Percentiles rank a stretch among this genome's conserved stretches.
Evolutionary conservation across 2,329 filamentous ascomycete species (phyloP).

Genomic region (Tolypocladium cylindrosporum): DNA sequence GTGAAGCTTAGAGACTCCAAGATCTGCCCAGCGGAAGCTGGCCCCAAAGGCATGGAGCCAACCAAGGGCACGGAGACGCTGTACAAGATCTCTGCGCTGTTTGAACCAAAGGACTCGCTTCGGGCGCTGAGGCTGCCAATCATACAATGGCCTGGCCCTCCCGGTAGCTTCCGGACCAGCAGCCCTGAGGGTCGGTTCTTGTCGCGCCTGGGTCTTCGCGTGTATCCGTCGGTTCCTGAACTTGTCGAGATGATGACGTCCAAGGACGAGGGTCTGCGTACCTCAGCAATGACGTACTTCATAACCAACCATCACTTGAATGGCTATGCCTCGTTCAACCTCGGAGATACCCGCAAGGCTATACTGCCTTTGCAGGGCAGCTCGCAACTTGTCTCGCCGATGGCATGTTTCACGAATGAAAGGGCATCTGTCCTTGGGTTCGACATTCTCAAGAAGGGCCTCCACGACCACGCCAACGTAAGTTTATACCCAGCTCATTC

Average conservation of each 20-base stretch:
- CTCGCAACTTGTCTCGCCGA: slow-evolving; percentile 59
- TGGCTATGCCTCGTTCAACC: slow-evolving; percentile 57
- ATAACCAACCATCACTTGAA: slow-evolving; percentile 71
- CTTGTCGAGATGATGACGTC: slow-evolving; percentile 70
- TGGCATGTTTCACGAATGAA: slow-evolving; percentile 74
- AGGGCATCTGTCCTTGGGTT: slow-evolving; percentile 71
- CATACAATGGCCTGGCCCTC: slow-evolving; percentile 67
- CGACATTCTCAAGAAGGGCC: slow-evolving; percentile 61
- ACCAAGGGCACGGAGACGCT: slow-evolving; percentile 40
- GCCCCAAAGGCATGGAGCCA: slow-evolving; percentile 43
- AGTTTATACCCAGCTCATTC: slow-evolving; percentile 10
- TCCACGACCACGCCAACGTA: slow-evolving; percentile 64
- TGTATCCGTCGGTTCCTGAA: slow-evolving; percentile 60
- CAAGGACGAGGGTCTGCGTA: slow-evolving; percentile 46
- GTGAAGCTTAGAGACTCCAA: slow-evolving; percentile 65
- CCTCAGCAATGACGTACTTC: slow-evolving; percentile 70
- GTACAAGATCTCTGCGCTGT: slow-evolving; percentile 70
- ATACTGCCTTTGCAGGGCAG: slow-evolving; percentile 67
- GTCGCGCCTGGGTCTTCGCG: slow-evolving; percentile 59
- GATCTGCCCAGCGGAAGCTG: slow-evolving; percentile 71
- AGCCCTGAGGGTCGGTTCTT: slow-evolving; percentile 71
- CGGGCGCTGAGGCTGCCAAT: slow-evolving; percentile 64
- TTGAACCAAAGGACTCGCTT: slow-evolving; percentile 64
- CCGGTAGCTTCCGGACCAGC: slow-evolving; percentile 50
- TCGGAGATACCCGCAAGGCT: slow-evolving; percentile 41